phyloP scores from a whole-genome alignment of 768 basidiomycete species.

The Strobilomyces dryophilus region DNA sequence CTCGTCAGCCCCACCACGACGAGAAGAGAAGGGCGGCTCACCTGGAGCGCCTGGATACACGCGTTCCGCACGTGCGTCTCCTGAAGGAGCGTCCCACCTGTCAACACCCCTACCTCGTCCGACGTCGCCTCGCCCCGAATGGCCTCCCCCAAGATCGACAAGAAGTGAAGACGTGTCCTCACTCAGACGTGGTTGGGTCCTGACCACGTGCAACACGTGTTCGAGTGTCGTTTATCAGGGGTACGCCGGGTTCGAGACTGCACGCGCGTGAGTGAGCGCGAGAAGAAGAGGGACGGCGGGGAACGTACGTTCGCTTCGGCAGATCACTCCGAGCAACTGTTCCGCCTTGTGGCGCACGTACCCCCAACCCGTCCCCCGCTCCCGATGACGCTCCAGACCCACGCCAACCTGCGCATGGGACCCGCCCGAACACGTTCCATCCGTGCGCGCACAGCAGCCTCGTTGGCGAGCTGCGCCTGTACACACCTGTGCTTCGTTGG shows the following conservation, averaged over 20 bases:
- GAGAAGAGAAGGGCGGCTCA: constrained; percentile 28
- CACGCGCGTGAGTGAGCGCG: not conserved
- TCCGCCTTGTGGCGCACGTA: constrained; percentile 57
- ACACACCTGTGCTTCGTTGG: constrained; percentile 82
- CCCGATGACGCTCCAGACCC: constrained; percentile 60
- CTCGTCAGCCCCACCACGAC: not conserved
- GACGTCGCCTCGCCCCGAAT: constrained; percentile 59
- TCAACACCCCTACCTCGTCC: constrained; percentile 61
- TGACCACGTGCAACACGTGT: constrained; percentile 67
- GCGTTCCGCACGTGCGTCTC: constrained; percentile 86
- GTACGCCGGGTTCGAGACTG: constrained; percentile 69
- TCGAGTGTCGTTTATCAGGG: constrained; percentile 70
- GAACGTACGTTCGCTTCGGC: constrained; percentile 28
- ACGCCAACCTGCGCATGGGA: constrained; percentile 62
- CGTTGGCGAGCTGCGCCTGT: constrained; percentile 78
- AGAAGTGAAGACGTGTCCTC: constrained; percentile 83
- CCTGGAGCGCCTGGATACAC: constrained; percentile 89
- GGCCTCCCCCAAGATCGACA: constrained; percentile 75
- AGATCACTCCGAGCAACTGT: constrained; percentile 62
- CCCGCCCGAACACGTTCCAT: constrained; percentile 52
- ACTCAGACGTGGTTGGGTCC: constrained; percentile 71
- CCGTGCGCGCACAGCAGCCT: constrained; percentile 58
- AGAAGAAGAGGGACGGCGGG: not conserved
- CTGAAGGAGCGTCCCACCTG: constrained; percentile 74
- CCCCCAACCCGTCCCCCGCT: constrained; percentile 44